These are phyloP conservation scores for Trichoderma koningii DNA, from an alignment of 2,329 filamentous ascomycete species.

Conservation along the genomic window DNA sequence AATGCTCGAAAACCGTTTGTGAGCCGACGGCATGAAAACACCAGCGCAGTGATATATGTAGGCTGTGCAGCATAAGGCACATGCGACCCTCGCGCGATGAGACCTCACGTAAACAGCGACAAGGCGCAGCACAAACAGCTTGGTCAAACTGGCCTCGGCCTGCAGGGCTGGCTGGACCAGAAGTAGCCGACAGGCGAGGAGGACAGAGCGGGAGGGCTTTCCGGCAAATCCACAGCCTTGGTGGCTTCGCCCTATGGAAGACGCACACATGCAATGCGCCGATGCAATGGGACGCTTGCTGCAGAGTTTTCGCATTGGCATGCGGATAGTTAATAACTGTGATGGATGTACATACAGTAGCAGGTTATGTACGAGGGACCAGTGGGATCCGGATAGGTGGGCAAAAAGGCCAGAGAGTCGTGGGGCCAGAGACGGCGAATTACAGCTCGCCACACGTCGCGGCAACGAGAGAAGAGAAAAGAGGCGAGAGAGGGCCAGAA, in stretches of 20 bases:
- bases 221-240: slow-evolving; percentile 23
- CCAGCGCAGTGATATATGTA: not conserved
- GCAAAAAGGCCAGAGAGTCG: not conserved
- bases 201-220: slow-evolving; percentile 25
- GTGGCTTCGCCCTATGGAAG: slow-evolving; percentile 24
- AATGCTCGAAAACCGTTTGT: not conserved
- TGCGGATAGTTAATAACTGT: not conserved
- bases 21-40: not conserved
- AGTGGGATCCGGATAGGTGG: too few relatives aligned
- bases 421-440: slow-evolving; percentile 25
- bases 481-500: too few relatives aligned
- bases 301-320: slow-evolving; percentile 10
- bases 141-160: too few relatives aligned
- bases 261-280: slow-evolving; percentile 21
- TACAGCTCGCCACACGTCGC: slow-evolving; percentile 25
- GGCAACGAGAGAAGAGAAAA: not conserved
- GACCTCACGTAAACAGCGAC: not conserved
- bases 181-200: not conserved
- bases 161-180: slow-evolving; percentile 14
- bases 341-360: too few relatives aligned
- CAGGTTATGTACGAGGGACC: too few relatives aligned
- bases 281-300: slow-evolving; percentile 23
- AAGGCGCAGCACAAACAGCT: too few relatives aligned
- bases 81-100: not conserved
- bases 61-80: not conserved